Evolutionary conservation across 2,329 filamentous ascomycete genomes (phyloP).

Genomic region (Pseudogymnoascus sp.): DNA sequence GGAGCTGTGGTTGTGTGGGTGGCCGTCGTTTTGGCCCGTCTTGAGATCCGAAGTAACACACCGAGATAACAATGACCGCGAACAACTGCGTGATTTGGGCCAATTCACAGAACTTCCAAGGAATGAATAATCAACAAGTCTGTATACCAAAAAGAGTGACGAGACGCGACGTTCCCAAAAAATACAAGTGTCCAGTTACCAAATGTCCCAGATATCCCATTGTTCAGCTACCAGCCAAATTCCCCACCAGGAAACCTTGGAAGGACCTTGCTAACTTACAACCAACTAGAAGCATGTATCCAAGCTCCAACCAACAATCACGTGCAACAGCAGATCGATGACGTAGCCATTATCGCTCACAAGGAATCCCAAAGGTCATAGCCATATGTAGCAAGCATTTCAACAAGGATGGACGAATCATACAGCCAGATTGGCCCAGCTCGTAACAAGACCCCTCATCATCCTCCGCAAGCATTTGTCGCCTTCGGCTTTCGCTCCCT

Average conservation of each 20-base stretch:
- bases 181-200: background rate
- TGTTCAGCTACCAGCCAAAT: background rate
- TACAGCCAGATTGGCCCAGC: background rate
- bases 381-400: background rate
- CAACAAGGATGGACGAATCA: constrained; percentile 1
- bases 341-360: background rate
- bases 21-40: background rate
- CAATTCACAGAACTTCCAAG: background rate
- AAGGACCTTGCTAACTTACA: constrained; percentile 4
- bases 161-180: background rate
- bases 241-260: constrained; percentile 3
- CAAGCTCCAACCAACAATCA: background rate
- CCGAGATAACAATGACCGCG: background rate
- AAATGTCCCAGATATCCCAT: background rate
- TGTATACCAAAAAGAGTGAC: background rate
- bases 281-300: background rate
- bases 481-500: background rate
- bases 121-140: background rate
- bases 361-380: background rate
- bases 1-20: background rate
- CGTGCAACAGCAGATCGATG: background rate
- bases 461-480: background rate
- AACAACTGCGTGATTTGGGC: background rate
- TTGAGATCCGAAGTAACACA: background rate
- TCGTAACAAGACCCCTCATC: constrained; percentile 2